A percentile compares a stretch with the other conserved stretches of the same genome.
These are phyloP conservation scores for Sporothrix mexicana DNA, from an alignment of 2,329 filamentous ascomycete species.

Conservation along the genomic window DNA sequence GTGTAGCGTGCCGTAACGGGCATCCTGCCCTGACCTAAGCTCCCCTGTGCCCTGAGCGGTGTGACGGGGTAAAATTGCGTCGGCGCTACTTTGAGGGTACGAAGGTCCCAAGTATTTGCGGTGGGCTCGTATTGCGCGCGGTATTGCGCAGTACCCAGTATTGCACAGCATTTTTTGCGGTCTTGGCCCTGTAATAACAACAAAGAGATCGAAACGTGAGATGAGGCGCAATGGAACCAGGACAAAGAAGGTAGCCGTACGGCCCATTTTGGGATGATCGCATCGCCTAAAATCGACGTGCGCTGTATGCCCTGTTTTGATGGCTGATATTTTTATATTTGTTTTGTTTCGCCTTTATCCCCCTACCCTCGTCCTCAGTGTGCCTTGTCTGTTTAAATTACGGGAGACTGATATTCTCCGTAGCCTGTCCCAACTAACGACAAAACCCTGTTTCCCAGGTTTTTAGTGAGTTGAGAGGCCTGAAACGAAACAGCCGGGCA, in stretches of 20 bases:
- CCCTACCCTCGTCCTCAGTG: background rate
- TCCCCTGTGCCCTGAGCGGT: conserved; percentile 4
- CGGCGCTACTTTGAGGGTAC: background rate
- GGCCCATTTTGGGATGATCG: background rate
- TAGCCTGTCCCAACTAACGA: conserved; percentile 19
- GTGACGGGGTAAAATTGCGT: background rate
- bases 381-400: conserved; percentile 25
- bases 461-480: background rate
- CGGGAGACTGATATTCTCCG: conserved; percentile 19
- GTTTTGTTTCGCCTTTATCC: background rate
- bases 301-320: conserved; percentile 23
- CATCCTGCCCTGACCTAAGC: background rate
- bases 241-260: conserved; percentile 25
- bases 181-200: conserved; percentile 12
- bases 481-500: conserved; percentile 21
- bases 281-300: background rate
- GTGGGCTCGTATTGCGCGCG: background rate
- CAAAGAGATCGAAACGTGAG: background rate
- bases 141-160: background rate
- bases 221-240: background rate
- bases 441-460: conserved; percentile 16
- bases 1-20: conserved; percentile 12
- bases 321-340: background rate
- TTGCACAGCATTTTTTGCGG: conserved; percentile 1
- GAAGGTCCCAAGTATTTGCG: background rate